Conservation (phyloP, 805 yeast genomes). For the Nakazawaea ishiwadae region DNA sequence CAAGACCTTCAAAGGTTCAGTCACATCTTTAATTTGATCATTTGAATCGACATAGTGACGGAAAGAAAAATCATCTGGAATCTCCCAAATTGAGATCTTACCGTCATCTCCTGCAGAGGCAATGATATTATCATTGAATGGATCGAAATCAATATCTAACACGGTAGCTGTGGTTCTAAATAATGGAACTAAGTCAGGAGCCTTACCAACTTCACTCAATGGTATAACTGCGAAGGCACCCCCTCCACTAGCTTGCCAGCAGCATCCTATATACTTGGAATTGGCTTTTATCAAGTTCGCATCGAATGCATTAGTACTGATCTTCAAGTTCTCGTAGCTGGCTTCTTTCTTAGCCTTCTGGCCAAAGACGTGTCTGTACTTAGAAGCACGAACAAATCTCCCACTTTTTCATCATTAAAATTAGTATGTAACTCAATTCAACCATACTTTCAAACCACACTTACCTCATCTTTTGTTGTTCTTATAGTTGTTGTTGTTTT, state of each 20-base stretch:
- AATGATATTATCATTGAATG: slow-evolving; percentile 71
- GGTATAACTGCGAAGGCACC: slow-evolving; percentile 98
- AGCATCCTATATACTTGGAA: slow-evolving; percentile 79
- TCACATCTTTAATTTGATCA: slow-evolving; percentile 54
- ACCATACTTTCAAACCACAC: no score
- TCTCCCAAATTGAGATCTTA: slow-evolving; percentile 78
- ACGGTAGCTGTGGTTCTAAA: slow-evolving; percentile 95
- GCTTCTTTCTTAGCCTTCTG: slow-evolving; percentile 73
- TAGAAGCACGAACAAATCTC: slow-evolving; percentile 92
- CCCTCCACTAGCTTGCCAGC: slow-evolving; percentile 95
- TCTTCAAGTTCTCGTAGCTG: slow-evolving; percentile 69
- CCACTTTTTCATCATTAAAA: no score
- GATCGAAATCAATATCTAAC: slow-evolving; percentile 92
- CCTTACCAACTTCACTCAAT: slow-evolving; percentile 77
- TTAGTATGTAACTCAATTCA: no score
- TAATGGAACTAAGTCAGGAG: slow-evolving; percentile 89
- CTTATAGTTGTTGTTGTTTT: no score
- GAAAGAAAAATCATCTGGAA: slow-evolving; percentile 78
- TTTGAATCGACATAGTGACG: slow-evolving; percentile 48
- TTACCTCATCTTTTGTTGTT: neutral
- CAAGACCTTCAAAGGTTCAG: slow-evolving; percentile 65
- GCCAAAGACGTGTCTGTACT: slow-evolving; percentile 94
- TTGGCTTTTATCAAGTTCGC: slow-evolving; percentile 84
- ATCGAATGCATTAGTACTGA: slow-evolving; percentile 94
- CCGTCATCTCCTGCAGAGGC: slow-evolving; percentile 82